These are phyloP conservation scores for Wickerhamiella dianesei DNA, from an alignment of 805 yeast species.

Conservation along the genomic window DNA sequence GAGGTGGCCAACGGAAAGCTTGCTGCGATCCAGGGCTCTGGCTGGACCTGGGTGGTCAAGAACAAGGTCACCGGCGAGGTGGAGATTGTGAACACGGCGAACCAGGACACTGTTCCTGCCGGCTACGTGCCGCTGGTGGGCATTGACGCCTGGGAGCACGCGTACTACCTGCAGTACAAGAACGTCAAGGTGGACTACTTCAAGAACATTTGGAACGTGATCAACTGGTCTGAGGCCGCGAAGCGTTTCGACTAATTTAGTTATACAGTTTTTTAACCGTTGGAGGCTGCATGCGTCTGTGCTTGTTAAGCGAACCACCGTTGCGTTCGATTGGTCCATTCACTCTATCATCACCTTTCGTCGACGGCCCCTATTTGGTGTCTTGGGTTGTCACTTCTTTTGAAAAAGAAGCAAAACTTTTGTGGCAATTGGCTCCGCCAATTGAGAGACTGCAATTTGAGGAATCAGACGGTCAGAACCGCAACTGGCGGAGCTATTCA, in stretches of 20 bases:
- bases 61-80: conserved; percentile 55
- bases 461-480: no score
- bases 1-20: conserved; percentile 49
- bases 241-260: conserved; percentile 31
- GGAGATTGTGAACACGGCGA: conserved; percentile 67
- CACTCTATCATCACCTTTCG: no score
- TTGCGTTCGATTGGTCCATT: no score
- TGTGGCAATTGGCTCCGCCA: no score
- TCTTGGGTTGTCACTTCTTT: no score
- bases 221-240: conserved; percentile 88
- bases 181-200: conserved; percentile 85
- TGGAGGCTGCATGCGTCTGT: no score
- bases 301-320: no score
- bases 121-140: conserved; percentile 64
- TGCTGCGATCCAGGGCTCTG: conserved; percentile 88
- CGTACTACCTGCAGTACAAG: conserved; percentile 85
- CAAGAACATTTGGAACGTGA: conserved; percentile 86
- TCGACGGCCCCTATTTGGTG: no score
- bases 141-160: conserved; percentile 95
- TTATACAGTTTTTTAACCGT: background rate
- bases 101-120: conserved; percentile 77
- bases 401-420: no score
- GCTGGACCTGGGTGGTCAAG: conserved; percentile 88
- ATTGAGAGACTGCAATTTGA: no score
- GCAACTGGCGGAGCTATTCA: no score